A percentile compares a stretch with the other conserved stretches of the same genome.
Conservation (phyloP, 2,329 filamentous ascomycete genomes). For the Aaosphaeria pasadenensis region DNA sequence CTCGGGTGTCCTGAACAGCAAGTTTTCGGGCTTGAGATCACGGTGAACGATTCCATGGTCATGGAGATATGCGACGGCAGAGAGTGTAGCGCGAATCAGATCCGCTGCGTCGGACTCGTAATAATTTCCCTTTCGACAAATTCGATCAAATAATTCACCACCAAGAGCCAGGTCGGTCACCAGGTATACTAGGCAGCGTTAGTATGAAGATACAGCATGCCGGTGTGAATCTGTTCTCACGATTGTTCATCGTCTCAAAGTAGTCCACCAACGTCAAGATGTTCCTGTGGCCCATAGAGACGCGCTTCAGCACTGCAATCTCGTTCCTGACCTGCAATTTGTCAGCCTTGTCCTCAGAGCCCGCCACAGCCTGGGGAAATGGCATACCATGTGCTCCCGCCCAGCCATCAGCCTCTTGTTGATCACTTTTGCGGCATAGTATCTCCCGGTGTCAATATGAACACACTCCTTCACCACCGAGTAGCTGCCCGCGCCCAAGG, state of each 20-base stretch:
- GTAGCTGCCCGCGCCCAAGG: conserved; percentile 92
- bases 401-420: conserved; percentile 98
- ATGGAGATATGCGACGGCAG: conserved; percentile 96
- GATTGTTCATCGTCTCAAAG: conserved; percentile 99
- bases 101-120: conserved; percentile 97
- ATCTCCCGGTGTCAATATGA: conserved; percentile 94
- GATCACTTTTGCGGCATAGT: conserved; percentile 99
- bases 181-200: conserved; percentile 66
- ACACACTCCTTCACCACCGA: conserved; percentile 99
- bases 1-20: conserved; percentile 94
- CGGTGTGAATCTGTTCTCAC: conserved; percentile 42
- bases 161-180: conserved; percentile 95
- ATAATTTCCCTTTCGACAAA: conserved; percentile 97
- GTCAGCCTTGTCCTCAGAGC: conserved; percentile 2
- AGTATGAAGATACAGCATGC: neutral
- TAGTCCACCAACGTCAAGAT: conserved; percentile 98
- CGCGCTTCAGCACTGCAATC: conserved; percentile 93
- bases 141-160: conserved; percentile 95
- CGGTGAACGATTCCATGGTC: conserved; percentile 98
- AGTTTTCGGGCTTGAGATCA: conserved; percentile 95
- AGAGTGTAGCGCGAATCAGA: conserved; percentile 89
- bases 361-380: neutral
- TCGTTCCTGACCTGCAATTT: conserved; percentile 80
- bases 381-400: conserved; percentile 87
- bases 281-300: conserved; percentile 99